Base-by-base conservation (phyloP, 2,329 filamentous ascomycete genomes). In the Paracoccidioides lutzii region DNA sequence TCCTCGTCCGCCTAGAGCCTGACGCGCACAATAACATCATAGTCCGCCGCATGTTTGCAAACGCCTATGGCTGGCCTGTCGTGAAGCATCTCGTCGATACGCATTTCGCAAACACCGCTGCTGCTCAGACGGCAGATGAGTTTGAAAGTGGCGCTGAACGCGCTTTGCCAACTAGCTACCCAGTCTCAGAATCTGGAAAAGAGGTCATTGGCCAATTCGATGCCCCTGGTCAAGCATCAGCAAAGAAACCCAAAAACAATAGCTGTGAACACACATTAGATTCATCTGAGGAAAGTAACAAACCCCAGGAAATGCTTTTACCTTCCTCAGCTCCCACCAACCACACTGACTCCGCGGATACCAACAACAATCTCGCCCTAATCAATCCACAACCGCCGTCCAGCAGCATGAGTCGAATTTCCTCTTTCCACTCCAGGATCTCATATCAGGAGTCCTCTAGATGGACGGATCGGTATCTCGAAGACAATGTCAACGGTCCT, bases 21-120 rank as follows among this genome's bases (percentile, higher is more conserved):
- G 93, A 98, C 71, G 93, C 93, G 0, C 93, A 98, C 74, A 98
- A 98, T 72, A 98, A 98, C 70, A 95, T 98, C 62, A 86, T 97
- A 58, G 93, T 98, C 30, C 85, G 93, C 14, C 85, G 93, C 55
- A 95, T 90, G 84, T 98, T 98, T 69, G 85, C 90, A 56, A 98
- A 98, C 66, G 93, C 93, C 0, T 95, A 95, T 64, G 93, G 93
- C 2, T 98, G 93, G 93, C 93, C 93, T 0, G 93, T 98, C 0
- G 77, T 97, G 52, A 90, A 96, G 71, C 93, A 98, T 71, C 74
- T 97, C 22, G 91, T 93, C 53, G 90, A 97, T 64, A 90, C 89
- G 0, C 93, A 98, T 72, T 98, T 98, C 67, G 87, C 83, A 54
- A 87, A 94, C 66, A 83, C 82, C 0, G 80, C 80, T 50, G 73